Percentiles rank a stretch among this genome's conserved stretches.
Conservation (phyloP, 371 early-diverging fungal species). For the Parasitella parasitica region DNA sequence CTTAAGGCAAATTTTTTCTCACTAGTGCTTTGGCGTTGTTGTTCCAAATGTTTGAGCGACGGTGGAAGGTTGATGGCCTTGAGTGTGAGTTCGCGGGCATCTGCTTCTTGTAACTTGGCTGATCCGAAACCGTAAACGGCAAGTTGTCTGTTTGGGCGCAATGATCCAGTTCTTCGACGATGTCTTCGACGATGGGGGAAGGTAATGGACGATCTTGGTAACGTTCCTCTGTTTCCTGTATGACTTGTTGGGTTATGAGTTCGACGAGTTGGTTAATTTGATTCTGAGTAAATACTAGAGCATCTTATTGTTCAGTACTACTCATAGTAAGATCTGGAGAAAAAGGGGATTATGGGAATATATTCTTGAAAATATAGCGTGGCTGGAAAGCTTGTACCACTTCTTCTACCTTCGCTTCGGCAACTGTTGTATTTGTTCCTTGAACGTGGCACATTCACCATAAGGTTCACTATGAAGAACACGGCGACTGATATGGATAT, state of each 20-base stretch:
- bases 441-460: too few relatives aligned
- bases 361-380: background rate
- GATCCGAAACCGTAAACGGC: constrained; percentile 6
- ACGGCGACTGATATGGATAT: too few relatives aligned
- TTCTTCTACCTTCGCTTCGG: too few relatives aligned
- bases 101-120: constrained; percentile 2
- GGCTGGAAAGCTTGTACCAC: too few relatives aligned
- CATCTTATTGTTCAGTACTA: too few relatives aligned
- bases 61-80: constrained; percentile 4
- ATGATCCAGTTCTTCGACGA: background rate
- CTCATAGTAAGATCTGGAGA: background rate
- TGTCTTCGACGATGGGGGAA: background rate
- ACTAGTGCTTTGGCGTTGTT: background rate
- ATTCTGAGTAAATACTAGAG: background rate
- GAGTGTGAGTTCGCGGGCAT: background rate
- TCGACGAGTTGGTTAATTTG: background rate
- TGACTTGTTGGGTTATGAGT: background rate
- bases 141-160: background rate
- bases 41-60: constrained; percentile 1
- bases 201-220: background rate
- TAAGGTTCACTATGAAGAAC: too few relatives aligned
- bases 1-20: background rate
- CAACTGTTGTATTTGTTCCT: too few relatives aligned
- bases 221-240: background rate
- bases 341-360: background rate